Conservation (phyloP, 805 yeast genomes). For the Schwanniomyces yamadae region DNA sequence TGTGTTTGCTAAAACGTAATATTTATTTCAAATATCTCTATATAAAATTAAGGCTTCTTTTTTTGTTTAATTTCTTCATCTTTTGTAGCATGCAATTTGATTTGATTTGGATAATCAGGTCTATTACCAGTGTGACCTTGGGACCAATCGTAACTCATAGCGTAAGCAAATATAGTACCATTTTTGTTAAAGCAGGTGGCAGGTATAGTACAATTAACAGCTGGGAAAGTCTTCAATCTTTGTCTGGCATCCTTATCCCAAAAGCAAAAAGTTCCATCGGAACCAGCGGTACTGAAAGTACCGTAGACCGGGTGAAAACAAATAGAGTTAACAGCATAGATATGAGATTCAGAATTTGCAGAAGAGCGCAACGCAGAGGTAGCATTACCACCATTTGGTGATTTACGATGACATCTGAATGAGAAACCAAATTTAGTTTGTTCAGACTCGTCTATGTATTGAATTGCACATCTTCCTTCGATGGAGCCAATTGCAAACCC, state of each 20-base stretch:
- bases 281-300: conserved; percentile 90
- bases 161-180: conserved; percentile 87
- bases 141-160: conserved; percentile 93
- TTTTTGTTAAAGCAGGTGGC: conserved; percentile 77
- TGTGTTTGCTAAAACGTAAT: no score
- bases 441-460: conserved; percentile 81
- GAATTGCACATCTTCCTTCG: conserved; percentile 95
- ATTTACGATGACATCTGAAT: conserved; percentile 90
- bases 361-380: conserved; percentile 26
- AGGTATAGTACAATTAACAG: conserved; percentile 65
- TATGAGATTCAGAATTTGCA: conserved; percentile 50
- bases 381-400: conserved; percentile 35
- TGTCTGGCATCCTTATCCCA: conserved; percentile 96
- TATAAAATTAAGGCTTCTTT: conserved; percentile 23
- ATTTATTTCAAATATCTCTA: no score
- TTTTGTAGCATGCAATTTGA: conserved; percentile 79
- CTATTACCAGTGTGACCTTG: conserved; percentile 81
- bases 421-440: conserved; percentile 76
- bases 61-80: conserved; percentile 82
- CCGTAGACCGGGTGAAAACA: conserved; percentile 87
- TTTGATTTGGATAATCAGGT: conserved; percentile 68
- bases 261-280: conserved; percentile 89
- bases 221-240: conserved; percentile 77
- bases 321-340: conserved; percentile 78
- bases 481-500: conserved; percentile 92